Evolutionary conservation across 371 early-diverging fungal species (phyloP), one percentile per base, ranked within the genome.

Genomic region (Apophysomyces sp.): DNA sequence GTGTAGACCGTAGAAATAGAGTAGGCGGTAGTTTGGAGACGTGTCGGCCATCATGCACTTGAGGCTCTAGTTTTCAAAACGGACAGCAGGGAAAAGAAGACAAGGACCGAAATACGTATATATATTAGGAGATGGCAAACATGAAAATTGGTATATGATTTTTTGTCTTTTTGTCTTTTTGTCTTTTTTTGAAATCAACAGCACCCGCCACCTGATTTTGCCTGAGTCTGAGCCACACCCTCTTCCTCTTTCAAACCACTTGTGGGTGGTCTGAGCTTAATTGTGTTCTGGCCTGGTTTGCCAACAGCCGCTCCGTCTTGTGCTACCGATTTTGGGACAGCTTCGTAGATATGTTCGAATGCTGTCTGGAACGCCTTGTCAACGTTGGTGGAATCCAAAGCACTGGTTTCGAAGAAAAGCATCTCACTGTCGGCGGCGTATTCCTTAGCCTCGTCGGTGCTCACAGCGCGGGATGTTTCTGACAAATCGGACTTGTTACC

Each of bases 401-500:
- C 98, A 34, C 91, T 91, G 12, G 97, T 97, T 80, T 98, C 97
- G 72, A 97, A 75, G 79, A 97, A 96, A 57, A 92, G 86, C 69
- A 98, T 92, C 26, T 84, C 85, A 60, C 88, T 80, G 57, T 90
- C 87, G 60, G 94, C 90, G 3, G 98, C 95, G 63, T 94, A 89
- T 68, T 91, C 93, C 16, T 62, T 66, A n/a, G 71, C 74, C 49
- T 68, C 68, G 3, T 74, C 66, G 2, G 67, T 68, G 26, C 58
- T 49, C 2, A 75, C 72, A 4, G 69, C 69, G 40, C 80, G 66
- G 12, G 52, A 67, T 2, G 54, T 89, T 52, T 93, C 93, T 51
- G 85, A 84, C 77, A 98, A 83, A 82, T 99, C 99, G 57, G 95
- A 87, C 83, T 99, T 99, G 87, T 99, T 99, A 57, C 99, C 99